Base-by-base conservation (phyloP, 2,329 filamentous ascomycete species). In the Nannizzia gypsea region DNA sequence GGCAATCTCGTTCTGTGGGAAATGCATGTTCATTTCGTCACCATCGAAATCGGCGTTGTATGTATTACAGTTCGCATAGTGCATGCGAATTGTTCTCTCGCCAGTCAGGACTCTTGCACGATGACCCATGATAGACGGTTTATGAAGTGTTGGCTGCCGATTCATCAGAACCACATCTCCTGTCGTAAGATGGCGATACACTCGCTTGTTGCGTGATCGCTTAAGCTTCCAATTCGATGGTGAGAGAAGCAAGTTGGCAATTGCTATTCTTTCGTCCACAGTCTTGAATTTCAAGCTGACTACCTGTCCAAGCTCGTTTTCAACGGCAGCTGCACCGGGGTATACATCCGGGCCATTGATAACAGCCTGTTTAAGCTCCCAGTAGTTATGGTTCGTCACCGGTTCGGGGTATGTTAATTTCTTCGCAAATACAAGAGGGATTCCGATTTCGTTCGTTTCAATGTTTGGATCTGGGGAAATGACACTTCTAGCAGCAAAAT, bases 1-100 rank as follows among this genome's bases (percentile, higher is more conserved):
- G 15, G 93, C 93, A 64, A 97, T 80, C 71, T 97, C 95, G 66
- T 96, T 97, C 68, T 99, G 93, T 1, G 93, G 93, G 69, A 99
- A 97, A 75, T 99, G 93, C 91, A 99, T 95, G 73, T 99, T 99
- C 93, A 99, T 99, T 74, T 99, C 93, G 71, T 99, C 93, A 73
- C 93, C 93, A 69, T 99, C 95, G 70, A 99, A 99, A 80, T 99
- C 93, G 34, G 93, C 93, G 68, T 99, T 99, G 80, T 99, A 99
- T 0, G 93, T 96, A 70, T 99, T 99, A 73, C 93, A 97, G 73
- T 99, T 99, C 68, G 93, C 92, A 75, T 99, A 99, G 77, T 99
- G 93, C 92, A 99, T 97, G 65, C 93, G 90, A 71, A 99, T 91
- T 0, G 93, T 97, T 76, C 95, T 95, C 73, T 99, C 95, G 38